Evolutionary conservation across 352 stramenopile species (phyloP).

Genomic region (Phytopythium chamaehyphon): DNA sequence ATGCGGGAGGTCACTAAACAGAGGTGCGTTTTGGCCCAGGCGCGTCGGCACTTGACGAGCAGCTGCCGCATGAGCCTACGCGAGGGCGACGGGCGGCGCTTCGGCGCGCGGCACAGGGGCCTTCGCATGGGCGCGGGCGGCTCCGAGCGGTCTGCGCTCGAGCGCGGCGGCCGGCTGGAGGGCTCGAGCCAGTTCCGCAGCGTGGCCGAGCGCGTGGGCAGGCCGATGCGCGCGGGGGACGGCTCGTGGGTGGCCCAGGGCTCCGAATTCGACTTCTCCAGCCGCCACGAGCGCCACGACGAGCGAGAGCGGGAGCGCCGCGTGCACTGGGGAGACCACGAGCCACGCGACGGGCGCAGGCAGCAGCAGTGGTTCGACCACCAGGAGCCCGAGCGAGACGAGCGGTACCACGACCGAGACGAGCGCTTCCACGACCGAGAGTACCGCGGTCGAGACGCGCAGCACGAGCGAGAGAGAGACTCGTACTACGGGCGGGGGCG

Average conservation of each 20-base stretch:
- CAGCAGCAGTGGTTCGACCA: no score
- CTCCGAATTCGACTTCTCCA: conserved; percentile 6
- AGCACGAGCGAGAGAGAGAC: no score
- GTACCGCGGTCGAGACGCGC: no score
- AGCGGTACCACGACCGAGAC: no score
- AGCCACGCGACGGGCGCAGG: neutral
- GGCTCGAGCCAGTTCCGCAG: neutral
- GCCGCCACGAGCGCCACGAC: conserved; percentile 2
- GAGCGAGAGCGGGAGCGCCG: conserved; percentile 11
- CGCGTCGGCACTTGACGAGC: no score
- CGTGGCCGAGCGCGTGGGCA: neutral
- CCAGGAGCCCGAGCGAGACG: no score
- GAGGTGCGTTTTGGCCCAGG: no score
- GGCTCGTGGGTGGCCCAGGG: neutral
- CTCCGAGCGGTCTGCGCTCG: neutral
- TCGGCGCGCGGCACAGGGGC: neutral
- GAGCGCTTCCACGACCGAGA: no score
- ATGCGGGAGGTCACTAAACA: no score
- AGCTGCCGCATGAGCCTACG: no score
- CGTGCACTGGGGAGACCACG: neutral
- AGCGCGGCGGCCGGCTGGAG: neutral
- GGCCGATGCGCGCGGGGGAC: neutral
- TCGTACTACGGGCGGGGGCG: no score
- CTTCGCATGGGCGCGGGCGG: neutral
- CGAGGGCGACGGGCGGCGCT: neutral